Evolutionary conservation across 371 early-diverging fungal genomes (phyloP).

Genomic region (Nematocida sp.): DNA sequence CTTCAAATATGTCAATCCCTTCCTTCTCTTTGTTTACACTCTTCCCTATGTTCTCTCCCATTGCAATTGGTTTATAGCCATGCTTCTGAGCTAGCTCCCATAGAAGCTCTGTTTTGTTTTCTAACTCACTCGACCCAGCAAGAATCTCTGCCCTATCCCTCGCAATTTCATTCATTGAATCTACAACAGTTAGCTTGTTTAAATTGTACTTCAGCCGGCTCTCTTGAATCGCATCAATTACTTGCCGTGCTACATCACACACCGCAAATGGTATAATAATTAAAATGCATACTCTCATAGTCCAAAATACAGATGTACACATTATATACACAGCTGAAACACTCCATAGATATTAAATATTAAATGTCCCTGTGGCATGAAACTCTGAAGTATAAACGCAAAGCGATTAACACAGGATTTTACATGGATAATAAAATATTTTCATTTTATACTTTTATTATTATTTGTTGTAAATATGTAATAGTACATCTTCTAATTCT

Average conservation of each 20-base stretch:
- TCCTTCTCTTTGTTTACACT: conserved; percentile 66
- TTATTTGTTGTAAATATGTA: conserved; percentile 49
- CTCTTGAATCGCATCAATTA: conserved; percentile 64
- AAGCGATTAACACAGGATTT: conserved; percentile 55
- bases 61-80: conserved; percentile 45
- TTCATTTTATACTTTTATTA: background rate
- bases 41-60: conserved; percentile 68
- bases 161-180: conserved; percentile 53
- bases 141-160: conserved; percentile 63
- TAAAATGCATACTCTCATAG: conserved; percentile 26
- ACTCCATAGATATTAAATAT: conserved; percentile 22
- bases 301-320: background rate
- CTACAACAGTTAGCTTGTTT: conserved; percentile 28
- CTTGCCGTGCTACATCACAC: conserved; percentile 23
- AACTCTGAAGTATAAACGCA: conserved; percentile 51
- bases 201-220: conserved; percentile 60
- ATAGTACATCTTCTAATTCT: conserved; percentile 61
- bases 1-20: conserved; percentile 63
- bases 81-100: conserved; percentile 30
- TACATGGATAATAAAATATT: conserved; percentile 21
- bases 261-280: conserved; percentile 3
- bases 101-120: conserved; percentile 54
- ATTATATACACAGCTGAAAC: conserved; percentile 45
- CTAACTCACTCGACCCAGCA: conserved; percentile 55
- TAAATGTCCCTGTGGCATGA: conserved; percentile 64